phyloP scores from a whole-genome alignment of 2,329 filamentous ascomycete genomes.

The Alternaria gansuensis region DNA sequence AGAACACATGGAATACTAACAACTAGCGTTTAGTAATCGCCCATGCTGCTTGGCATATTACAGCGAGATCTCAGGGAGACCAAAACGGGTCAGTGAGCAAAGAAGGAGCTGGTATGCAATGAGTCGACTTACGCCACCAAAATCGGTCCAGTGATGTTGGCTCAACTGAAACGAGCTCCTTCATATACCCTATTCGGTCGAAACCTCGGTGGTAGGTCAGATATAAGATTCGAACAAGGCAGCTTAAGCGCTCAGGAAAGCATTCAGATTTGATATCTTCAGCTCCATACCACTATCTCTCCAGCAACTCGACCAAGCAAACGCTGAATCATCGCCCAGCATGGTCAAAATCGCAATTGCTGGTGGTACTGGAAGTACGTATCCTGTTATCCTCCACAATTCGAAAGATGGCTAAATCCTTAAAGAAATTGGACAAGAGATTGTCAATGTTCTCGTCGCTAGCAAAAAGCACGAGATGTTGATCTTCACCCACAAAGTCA shows the following conservation, averaged over 20 bases:
- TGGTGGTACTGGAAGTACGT: conserved; percentile 23
- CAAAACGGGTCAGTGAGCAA: not conserved
- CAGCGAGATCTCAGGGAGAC: not conserved
- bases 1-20: not conserved
- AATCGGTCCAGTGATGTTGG: no score
- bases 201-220: conserved; percentile 9
- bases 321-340: not conserved
- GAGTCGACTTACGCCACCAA: no score
- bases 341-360: conserved; percentile 31
- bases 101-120: no score
- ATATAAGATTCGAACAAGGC: conserved; percentile 3
- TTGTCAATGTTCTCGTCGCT: conserved; percentile 61
- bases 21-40: not conserved
- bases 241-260: not conserved
- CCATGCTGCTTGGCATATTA: not conserved
- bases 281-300: not conserved
- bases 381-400: not conserved
- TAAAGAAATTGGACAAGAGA: conserved; percentile 61
- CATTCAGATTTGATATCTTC: not conserved
- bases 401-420: not conserved
- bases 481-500: conserved; percentile 54
- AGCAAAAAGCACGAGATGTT: conserved; percentile 61
- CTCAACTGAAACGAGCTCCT: no score
- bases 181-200: conserved; percentile 13
- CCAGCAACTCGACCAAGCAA: not conserved